These are phyloP conservation scores for Citrus australasica DNA, from an alignment of 345 rosid genomes.

Conservation along the genomic window DNA sequence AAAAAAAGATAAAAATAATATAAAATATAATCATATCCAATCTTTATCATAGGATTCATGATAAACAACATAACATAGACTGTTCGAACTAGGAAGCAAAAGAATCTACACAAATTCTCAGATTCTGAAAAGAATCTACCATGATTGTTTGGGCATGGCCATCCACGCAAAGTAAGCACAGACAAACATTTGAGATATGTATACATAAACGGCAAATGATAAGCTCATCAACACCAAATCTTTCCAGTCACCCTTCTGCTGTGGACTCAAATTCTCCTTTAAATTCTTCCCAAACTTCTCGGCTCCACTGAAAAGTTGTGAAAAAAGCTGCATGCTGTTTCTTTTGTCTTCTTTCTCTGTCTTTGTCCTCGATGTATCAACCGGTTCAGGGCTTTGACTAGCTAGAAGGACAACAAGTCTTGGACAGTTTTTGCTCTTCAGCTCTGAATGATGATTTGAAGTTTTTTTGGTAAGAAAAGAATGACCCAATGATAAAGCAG, in stretches of 20 bases:
- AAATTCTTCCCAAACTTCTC: slow-evolving; percentile 37
- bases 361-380: slow-evolving; percentile 13
- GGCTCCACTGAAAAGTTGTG: slow-evolving; percentile 12
- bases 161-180: slow-evolving; percentile 75
- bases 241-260: slow-evolving; percentile 75
- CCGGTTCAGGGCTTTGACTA: slow-evolving; percentile 26
- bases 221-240: slow-evolving; percentile 72
- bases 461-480: slow-evolving; percentile 6
- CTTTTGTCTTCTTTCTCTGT: slow-evolving; percentile 28
- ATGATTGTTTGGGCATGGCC: slow-evolving; percentile 51
- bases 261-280: slow-evolving; percentile 45
- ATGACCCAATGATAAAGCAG: slow-evolving; percentile 28
- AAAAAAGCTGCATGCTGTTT: slow-evolving; percentile 2
- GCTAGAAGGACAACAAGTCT: slow-evolving; percentile 9
- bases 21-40: background rate
- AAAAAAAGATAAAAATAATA: background rate
- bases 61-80: background rate
- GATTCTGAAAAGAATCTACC: slow-evolving; percentile 34
- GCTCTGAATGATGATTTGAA: slow-evolving; percentile 1
- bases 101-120: background rate
- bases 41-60: background rate
- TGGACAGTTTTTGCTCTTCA: slow-evolving; percentile 13
- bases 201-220: slow-evolving; percentile 83
- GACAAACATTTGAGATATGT: slow-evolving; percentile 73
- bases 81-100: background rate